Percentiles rank a stretch among this genome's conserved stretches.
These are phyloP conservation scores for Leishmania guyanensis DNA, from an alignment of 208 protist species.

Conservation along the genomic window DNA sequence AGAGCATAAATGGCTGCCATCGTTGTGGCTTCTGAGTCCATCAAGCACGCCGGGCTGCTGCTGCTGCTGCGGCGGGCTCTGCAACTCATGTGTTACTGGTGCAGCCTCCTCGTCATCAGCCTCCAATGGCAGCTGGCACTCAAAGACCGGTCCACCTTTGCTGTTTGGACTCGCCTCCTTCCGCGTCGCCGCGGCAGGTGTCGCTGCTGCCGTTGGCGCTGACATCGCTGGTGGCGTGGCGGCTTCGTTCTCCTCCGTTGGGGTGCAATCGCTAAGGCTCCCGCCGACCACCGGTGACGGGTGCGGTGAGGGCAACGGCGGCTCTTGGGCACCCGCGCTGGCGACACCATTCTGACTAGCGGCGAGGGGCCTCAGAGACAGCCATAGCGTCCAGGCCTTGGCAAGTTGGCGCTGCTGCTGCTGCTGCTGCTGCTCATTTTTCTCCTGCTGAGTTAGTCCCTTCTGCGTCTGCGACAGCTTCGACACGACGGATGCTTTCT, in stretches of 20 bases:
- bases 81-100: not conserved
- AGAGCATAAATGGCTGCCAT: not conserved
- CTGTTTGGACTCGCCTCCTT: not conserved
- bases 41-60: not conserved
- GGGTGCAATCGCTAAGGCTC: not conserved
- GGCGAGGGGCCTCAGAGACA: slow-evolving; percentile 3
- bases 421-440: not conserved
- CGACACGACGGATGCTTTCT: not conserved
- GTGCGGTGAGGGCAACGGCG: slow-evolving; percentile 6
- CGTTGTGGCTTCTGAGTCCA: too few species aligned
- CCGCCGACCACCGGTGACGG: slow-evolving; percentile 5
- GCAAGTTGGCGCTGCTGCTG: slow-evolving; percentile 22
- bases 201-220: slow-evolving; percentile 1
- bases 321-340: not conserved
- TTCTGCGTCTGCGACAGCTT: not conserved
- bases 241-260: not conserved
- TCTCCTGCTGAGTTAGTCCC: not conserved
- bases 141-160: not conserved
- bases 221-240: not conserved
- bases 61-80: not conserved
- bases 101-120: not conserved
- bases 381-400: slow-evolving; percentile 28
- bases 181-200: not conserved
- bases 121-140: not conserved
- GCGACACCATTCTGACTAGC: not conserved